Conservation (phyloP, 2,329 filamentous ascomycete species). For the Fusarium bactridioides region DNA sequence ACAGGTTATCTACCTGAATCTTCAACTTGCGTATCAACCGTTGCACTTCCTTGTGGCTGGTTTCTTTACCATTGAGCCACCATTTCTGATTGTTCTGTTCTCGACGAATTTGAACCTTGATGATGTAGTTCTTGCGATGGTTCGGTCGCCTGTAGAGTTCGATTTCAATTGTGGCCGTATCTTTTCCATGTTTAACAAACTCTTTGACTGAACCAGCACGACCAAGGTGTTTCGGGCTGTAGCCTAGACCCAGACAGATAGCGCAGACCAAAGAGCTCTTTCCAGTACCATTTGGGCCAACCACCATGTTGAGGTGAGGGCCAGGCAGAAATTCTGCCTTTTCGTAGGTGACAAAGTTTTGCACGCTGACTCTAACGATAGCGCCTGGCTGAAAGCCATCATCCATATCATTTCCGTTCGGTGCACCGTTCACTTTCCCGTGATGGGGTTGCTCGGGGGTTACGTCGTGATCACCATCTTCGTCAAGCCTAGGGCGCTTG, state of each 20-base stretch:
- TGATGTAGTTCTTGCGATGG: constrained; percentile 71
- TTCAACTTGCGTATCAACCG: constrained; percentile 74
- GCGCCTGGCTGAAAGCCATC: constrained; percentile 73
- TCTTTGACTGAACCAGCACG: constrained; percentile 85
- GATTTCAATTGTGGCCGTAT: constrained; percentile 84
- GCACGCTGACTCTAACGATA: constrained; percentile 85
- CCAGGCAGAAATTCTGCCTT: constrained; percentile 90
- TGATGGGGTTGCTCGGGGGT: constrained; percentile 10
- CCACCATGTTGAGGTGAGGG: constrained; percentile 96
- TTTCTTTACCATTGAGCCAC: constrained; percentile 73
- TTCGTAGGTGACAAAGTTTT: constrained; percentile 95
- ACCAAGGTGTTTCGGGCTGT: constrained; percentile 81
- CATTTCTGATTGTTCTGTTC: constrained; percentile 86
- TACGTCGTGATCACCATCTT: constrained; percentile 32
- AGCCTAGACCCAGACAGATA: constrained; percentile 92
- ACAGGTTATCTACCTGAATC: constrained; percentile 97
- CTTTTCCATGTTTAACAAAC: constrained; percentile 89
- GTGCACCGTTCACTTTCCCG: constrained; percentile 17
- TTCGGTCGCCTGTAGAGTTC: constrained; percentile 76
- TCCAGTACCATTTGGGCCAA: constrained; percentile 97
- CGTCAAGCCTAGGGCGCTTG: constrained; percentile 49
- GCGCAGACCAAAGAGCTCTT: constrained; percentile 98
- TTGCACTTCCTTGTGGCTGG: constrained; percentile 70
- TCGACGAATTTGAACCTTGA: constrained; percentile 78
- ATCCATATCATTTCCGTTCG: constrained; percentile 35